These are phyloP conservation scores for Metarhizium brunneum DNA, from an alignment of 2,329 filamentous ascomycete species.

Conservation along the genomic window DNA sequence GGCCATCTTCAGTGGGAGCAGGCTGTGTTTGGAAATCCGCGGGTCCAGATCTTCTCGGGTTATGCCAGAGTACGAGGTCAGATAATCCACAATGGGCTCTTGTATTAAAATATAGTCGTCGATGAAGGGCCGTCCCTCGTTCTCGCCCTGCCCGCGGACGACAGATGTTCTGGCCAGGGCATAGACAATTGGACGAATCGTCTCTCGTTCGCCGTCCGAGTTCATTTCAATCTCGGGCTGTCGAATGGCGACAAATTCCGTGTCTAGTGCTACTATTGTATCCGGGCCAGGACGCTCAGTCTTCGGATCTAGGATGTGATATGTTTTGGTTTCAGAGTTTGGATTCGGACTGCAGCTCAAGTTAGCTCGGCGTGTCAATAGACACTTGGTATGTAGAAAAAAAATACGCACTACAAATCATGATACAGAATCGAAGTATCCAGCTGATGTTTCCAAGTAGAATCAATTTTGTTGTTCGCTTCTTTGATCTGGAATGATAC, in stretches of 20 bases:
- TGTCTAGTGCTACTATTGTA: conserved; percentile 81
- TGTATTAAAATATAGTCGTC: conserved; percentile 93
- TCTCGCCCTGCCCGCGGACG: conserved; percentile 66
- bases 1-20: conserved; percentile 79
- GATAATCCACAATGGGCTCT: conserved; percentile 88
- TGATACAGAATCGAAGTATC: conserved; percentile 80
- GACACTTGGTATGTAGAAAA: background rate
- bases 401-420: conserved; percentile 43
- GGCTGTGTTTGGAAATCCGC: conserved; percentile 66
- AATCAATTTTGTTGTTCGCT: conserved; percentile 73
- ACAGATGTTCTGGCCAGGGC: conserved; percentile 91
- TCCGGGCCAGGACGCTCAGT: conserved; percentile 60
- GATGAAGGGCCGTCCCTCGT: conserved; percentile 81
- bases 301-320: conserved; percentile 45
- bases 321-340: conserved; percentile 35
- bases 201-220: conserved; percentile 84
- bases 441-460: conserved; percentile 74
- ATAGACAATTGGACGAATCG: conserved; percentile 81
- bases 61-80: conserved; percentile 91
- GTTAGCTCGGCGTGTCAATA: conserved; percentile 6
- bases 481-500: conserved; percentile 77
- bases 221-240: conserved; percentile 95
- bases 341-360: conserved; percentile 26
- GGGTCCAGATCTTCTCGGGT: conserved; percentile 76
- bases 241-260: conserved; percentile 89